Evolutionary conservation across 495 filamentous ascomycete species (phyloP).

Genomic region (Podospora pseudopauciseta): DNA sequence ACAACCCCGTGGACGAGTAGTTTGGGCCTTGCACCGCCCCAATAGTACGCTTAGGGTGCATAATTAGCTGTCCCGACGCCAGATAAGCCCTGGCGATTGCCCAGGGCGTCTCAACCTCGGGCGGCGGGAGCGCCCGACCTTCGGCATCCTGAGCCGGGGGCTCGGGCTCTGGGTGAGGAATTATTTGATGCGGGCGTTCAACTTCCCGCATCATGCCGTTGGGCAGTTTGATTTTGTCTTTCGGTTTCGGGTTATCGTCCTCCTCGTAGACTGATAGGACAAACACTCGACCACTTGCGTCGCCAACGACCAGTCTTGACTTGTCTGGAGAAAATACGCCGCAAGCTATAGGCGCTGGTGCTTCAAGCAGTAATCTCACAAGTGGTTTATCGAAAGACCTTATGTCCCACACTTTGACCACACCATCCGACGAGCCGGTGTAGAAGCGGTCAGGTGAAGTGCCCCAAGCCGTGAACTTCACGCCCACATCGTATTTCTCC

Average conservation of each 20-base stretch:
- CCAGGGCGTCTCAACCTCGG: constrained; percentile 21
- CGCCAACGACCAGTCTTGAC: constrained; percentile 68
- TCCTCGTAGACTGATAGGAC: constrained; percentile 54
- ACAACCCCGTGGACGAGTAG: constrained; percentile 40
- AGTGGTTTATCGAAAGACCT: constrained; percentile 50
- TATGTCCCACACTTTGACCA: constrained; percentile 83
- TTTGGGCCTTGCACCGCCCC: constrained; percentile 46
- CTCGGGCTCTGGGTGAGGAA: constrained; percentile 42
- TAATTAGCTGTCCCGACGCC: constrained; percentile 26
- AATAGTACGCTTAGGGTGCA: constrained; percentile 34
- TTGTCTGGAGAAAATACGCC: constrained; percentile 73
- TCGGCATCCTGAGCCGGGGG: constrained; percentile 31
- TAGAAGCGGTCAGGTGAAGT: constrained; percentile 66
- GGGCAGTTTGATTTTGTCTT: constrained; percentile 25
- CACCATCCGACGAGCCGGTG: constrained; percentile 86
- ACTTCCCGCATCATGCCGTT: constrained; percentile 25
- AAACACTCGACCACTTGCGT: constrained; percentile 69
- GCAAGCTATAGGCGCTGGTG: constrained; percentile 52
- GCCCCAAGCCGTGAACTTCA: constrained; percentile 80
- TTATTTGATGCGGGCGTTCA: constrained; percentile 37
- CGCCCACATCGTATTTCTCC: constrained; percentile 73
- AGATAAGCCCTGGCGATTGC: constrained; percentile 29
- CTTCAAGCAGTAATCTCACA: constrained; percentile 55
- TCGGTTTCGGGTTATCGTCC: constrained; percentile 19
- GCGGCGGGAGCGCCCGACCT: constrained; percentile 7